Evolutionary conservation across 192 early-diverging fungal genomes (phyloP), one percentile per base, ranked within the genome.

Genomic region (Haplosporangium gracile): DNA sequence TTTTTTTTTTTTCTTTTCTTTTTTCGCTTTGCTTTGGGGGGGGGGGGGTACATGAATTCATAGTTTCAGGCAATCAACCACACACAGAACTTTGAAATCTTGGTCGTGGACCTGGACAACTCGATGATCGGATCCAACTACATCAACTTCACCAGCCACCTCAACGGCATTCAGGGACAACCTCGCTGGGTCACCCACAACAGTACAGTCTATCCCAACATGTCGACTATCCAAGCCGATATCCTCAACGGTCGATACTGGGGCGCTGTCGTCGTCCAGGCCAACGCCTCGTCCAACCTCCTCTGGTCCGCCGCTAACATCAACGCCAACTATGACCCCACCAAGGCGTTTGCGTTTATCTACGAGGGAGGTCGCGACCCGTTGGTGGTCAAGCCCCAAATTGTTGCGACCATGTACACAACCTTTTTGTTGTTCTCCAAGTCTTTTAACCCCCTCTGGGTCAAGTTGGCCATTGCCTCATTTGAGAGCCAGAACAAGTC

Each of bases 331-430:
- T 85, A 80, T 73, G 83, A 85, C 47, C 83, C 83, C 2, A 76
- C 69, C 13, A 53, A 53, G 5, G 83, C 83, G 4, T 80, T 85
- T 74, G 69, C 70, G 0, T 85, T 85, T 55, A 36, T 85, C 42
- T 85, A 85, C 55, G 83, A 85, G 18, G 75, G 83, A 39, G 83
- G 83, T 0, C 65, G 83, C 10, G 78, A 85, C 38, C 83, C 83
- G 0, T 47, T 85, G 34, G 83, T 73, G 34, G 78, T 85, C 65
- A 80, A 85, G 38, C 83, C 83, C 5, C 49, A 80, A 29, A 73
- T 85, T 26, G 78, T 85, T 15, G 78, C 83, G 36, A 74, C 34
- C 40, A 85, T 85, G 83, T 85, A 85, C 60, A 80, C 78, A 2
- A 55, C 69, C 20, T 85, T 85, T 49, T 26, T 85, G 32, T 16